Base-by-base conservation (phyloP, 345 rosid genomes). In the Alliaria petiolata region DNA sequence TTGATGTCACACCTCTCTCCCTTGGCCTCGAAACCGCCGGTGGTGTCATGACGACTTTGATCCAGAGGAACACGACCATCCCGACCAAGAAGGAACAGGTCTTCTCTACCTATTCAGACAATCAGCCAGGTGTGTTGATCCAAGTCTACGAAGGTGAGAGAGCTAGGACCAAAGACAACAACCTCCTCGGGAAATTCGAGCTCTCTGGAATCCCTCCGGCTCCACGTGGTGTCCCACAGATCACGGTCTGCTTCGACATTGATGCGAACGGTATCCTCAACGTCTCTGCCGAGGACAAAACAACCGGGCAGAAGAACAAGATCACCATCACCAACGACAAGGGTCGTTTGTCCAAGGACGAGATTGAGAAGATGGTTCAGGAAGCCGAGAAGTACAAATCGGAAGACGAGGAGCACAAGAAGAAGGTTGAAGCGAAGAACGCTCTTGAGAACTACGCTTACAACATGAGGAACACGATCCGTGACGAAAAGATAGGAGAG, bases 271-370 rank as follows among this genome's bases (percentile, higher is more conserved):
- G 74, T 39, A 71, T 71, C 49, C 62, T 85, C 34, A 82, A 85
- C 2, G 85, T 83, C 15, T 83, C 89, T 9, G 85, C 83, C 0
- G 86, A 83, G 57, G 87, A 83, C 51, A 70, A 78, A 38, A 84
- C 86, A 6, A 80, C 87, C 0, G 82, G 85, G 2, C 82, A 80
- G 20, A 83, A 83, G 87, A 83, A 83, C 69, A 81, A 83, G 81
- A 84, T 85, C 14, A 84, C 86, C 0, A 83, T 84, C 28, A 83
- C 84, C 0, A 83, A 80, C 1, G 83, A 80, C 79, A 85, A 85
- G 51, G 88, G 86, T 17, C 79, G 84, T n/a, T 56, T 83, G 0
- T 81, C 87, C 1, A 83, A 85, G 70, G 85, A 85, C 1, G 85
- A 81, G 59, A 81, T 79, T 25, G 81, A 85, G 62, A 83, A 83